Percentiles rank a stretch among this genome's conserved stretches.
phyloP scores from a whole-genome alignment of 2,329 filamentous ascomycete species.

The Fusarium sp. region DNA sequence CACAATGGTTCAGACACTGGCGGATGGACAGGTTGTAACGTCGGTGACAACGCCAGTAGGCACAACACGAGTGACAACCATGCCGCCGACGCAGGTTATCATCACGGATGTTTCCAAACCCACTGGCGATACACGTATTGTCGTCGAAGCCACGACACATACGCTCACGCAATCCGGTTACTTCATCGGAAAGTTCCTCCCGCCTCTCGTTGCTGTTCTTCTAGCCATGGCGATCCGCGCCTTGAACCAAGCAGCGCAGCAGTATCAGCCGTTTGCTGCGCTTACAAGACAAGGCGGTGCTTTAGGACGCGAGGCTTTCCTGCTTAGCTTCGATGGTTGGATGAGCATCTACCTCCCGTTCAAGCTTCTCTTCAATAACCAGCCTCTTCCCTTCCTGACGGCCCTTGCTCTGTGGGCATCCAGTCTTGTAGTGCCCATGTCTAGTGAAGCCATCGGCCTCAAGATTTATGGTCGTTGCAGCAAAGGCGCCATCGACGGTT shows the following conservation, averaged over 20 bases:
- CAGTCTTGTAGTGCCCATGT: conserved; percentile 29
- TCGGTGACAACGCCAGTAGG: conserved; percentile 22
- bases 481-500: conserved; percentile 36
- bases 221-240: conserved; percentile 57
- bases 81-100: conserved; percentile 31
- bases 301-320: conserved; percentile 56
- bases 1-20: conserved; percentile 24
- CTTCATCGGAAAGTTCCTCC: conserved; percentile 59
- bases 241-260: conserved; percentile 56
- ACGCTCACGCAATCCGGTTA: conserved; percentile 45
- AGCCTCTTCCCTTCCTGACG: conserved; percentile 49
- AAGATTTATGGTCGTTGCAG: conserved; percentile 40
- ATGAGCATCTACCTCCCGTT: conserved; percentile 53
- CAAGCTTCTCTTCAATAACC: conserved; percentile 51
- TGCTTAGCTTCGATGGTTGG: conserved; percentile 56
- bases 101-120: conserved; percentile 29
- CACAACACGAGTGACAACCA: conserved; percentile 30
- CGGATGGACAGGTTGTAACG: conserved; percentile 30
- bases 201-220: conserved; percentile 55
- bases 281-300: conserved; percentile 55
- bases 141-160: conserved; percentile 33
- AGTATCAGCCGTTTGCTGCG: conserved; percentile 60
- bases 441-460: conserved; percentile 41
- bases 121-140: conserved; percentile 20
- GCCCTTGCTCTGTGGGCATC: conserved; percentile 26